A percentile compares a stretch with the other conserved stretches of the same genome.
phyloP scores from a whole-genome alignment of 2,329 filamentous ascomycete genomes.

The Xylaria sp. region DNA sequence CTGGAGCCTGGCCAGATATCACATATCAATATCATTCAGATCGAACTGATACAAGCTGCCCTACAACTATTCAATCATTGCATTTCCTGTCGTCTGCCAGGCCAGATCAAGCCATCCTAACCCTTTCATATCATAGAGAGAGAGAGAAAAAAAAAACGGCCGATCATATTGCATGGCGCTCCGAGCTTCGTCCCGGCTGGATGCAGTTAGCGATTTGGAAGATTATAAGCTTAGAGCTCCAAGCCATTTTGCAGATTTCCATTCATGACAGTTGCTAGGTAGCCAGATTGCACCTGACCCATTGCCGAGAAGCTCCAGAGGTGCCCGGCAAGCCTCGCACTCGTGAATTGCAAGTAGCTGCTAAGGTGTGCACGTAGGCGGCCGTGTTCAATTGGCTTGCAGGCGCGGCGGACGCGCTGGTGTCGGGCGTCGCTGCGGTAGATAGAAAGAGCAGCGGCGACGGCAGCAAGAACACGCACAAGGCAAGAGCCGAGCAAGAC shows the following conservation, averaged over 20 bases:
- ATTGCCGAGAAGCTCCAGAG: background rate
- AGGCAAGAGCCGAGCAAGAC: constrained; percentile 24
- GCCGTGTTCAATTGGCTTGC: background rate
- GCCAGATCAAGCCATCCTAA: background rate
- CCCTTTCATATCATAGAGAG: background rate
- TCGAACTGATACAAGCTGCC: background rate
- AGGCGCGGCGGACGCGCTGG: constrained; percentile 2
- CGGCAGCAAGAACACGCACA: constrained; percentile 5
- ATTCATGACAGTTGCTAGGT: constrained; percentile 1
- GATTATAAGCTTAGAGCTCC: background rate
- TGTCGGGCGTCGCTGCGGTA: constrained; percentile 4
- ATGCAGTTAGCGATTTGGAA: background rate
- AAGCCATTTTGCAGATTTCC: background rate
- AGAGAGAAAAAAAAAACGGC: background rate
- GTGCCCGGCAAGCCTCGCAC: background rate
- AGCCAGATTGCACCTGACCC: background rate
- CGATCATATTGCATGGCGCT: constrained; percentile 6
- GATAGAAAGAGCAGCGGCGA: background rate
- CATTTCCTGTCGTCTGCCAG: background rate
- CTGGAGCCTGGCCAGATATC: background rate
- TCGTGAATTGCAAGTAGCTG: background rate
- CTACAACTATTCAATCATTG: background rate
- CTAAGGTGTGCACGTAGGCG: background rate
- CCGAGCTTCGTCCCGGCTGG: background rate
- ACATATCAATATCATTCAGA: background rate